Evolutionary conservation across 192 early-diverging fungal species (phyloP).

Genomic region (Ambispora gerdemannii): DNA sequence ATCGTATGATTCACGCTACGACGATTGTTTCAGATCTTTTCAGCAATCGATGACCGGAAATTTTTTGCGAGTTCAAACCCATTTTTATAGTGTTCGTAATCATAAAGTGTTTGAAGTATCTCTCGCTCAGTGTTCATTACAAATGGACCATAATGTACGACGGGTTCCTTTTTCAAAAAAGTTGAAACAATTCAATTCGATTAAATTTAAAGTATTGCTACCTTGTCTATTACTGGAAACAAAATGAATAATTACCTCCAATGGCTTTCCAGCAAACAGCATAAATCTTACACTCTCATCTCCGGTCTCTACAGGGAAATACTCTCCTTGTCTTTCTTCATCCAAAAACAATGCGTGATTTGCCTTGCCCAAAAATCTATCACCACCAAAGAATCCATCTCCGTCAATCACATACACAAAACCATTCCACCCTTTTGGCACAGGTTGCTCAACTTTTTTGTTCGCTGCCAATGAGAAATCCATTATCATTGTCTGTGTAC

Average conservation of each 20-base stretch:
- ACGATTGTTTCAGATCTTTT: no score
- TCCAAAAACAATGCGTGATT: constrained; percentile 31
- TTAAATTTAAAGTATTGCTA: background rate
- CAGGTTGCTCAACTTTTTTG: constrained; percentile 50
- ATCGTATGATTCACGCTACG: no score
- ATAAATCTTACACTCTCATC: constrained; percentile 35
- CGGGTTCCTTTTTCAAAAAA: constrained; percentile 37
- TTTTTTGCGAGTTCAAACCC: constrained; percentile 66
- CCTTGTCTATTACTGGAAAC: background rate
- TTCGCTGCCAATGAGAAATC: constrained; percentile 65
- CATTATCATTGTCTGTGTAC: constrained; percentile 77
- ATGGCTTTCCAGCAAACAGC: constrained; percentile 41
- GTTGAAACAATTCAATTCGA: background rate
- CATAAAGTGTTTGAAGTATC: constrained; percentile 50
- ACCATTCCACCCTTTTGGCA: constrained; percentile 54
- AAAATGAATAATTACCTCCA: constrained; percentile 19
- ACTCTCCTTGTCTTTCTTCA: constrained; percentile 10
- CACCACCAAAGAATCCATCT: constrained; percentile 49
- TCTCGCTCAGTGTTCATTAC: constrained; percentile 61
- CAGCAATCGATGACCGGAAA: constrained; percentile 47
- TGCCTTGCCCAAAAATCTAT: constrained; percentile 32
- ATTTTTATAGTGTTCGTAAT: constrained; percentile 59
- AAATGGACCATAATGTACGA: constrained; percentile 56
- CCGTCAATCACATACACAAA: constrained; percentile 66
- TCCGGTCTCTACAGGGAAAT: constrained; percentile 9